Evolutionary conservation across 495 filamentous ascomycete genomes (phyloP).

Genomic region (Penicillium ucsense): DNA sequence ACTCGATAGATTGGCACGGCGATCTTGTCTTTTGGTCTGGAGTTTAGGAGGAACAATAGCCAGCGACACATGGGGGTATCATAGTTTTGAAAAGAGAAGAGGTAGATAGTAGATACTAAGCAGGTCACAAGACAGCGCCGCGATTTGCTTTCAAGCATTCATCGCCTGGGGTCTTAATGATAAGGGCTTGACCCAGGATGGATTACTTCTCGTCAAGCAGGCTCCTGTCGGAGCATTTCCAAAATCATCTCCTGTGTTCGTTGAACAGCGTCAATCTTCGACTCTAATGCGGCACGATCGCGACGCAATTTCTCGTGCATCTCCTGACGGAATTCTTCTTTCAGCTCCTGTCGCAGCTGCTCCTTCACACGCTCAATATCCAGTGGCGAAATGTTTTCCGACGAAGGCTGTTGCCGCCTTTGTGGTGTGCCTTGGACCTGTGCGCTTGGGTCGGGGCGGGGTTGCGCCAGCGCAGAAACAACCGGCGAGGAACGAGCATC

Average conservation of each 20-base stretch:
- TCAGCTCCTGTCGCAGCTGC: constrained; percentile 30
- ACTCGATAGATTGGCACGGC: too few species aligned
- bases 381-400: background rate
- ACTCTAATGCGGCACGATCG: constrained; percentile 23
- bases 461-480: constrained; percentile 14
- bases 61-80: too few species aligned
- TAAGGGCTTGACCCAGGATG: too few species aligned
- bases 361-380: constrained; percentile 22
- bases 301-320: constrained; percentile 22
- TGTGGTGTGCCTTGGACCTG: background rate
- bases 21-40: too few species aligned
- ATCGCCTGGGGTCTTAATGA: too few species aligned
- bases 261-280: constrained; percentile 33
- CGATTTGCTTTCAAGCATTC: too few species aligned
- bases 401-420: background rate
- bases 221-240: constrained; percentile 36
- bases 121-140: too few species aligned
- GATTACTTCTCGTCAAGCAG: constrained; percentile 10
- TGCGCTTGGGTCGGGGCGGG: constrained; percentile 8
- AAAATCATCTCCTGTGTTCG: constrained; percentile 38
- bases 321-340: constrained; percentile 28
- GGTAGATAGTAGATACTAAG: too few species aligned
- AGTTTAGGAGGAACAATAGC: too few species aligned
- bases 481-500: constrained; percentile 13
- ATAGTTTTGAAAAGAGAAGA: too few species aligned